Evolutionary conservation across 257 asterid species (phyloP).

Genomic region (Solanum commersonii): DNA sequence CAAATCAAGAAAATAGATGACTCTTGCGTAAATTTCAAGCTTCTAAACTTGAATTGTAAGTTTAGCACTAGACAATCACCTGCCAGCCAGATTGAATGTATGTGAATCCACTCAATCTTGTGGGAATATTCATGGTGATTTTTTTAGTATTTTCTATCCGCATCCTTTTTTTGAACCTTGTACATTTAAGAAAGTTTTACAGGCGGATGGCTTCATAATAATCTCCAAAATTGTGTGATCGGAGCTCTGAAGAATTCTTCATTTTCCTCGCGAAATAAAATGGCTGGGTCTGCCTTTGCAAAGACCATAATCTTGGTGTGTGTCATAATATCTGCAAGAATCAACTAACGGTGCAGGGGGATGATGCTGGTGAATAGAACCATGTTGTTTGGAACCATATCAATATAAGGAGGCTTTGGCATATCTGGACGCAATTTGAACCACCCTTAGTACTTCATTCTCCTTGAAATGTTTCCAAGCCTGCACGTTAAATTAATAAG

Average conservation of each 20-base stretch:
- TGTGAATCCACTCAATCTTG: no score
- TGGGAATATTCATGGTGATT: no score
- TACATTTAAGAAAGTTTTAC: no score
- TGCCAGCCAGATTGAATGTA: no score
- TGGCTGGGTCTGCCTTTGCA: background rate
- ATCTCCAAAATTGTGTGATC: background rate
- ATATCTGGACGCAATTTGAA: conserved; percentile 7
- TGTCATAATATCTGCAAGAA: background rate
- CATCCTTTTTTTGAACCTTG: no score
- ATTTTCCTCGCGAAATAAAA: background rate
- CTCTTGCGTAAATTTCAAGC: background rate
- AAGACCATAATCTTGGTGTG: background rate
- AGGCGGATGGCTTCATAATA: no score
- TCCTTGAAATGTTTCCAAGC: conserved; percentile 2
- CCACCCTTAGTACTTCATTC: background rate
- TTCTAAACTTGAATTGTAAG: background rate
- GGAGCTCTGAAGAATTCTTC: background rate
- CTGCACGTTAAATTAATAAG: background rate
- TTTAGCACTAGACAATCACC: background rate
- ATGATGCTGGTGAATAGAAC: background rate
- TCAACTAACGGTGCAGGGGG: background rate
- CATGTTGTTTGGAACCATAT: background rate
- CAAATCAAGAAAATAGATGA: background rate
- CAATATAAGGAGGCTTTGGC: conserved; percentile 4
- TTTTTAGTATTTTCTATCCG: no score